Evolutionary conservation across 2,329 filamentous ascomycete species (phyloP), one percentile per base, ranked within the genome.

Genomic region (Verticillium isaacii): DNA sequence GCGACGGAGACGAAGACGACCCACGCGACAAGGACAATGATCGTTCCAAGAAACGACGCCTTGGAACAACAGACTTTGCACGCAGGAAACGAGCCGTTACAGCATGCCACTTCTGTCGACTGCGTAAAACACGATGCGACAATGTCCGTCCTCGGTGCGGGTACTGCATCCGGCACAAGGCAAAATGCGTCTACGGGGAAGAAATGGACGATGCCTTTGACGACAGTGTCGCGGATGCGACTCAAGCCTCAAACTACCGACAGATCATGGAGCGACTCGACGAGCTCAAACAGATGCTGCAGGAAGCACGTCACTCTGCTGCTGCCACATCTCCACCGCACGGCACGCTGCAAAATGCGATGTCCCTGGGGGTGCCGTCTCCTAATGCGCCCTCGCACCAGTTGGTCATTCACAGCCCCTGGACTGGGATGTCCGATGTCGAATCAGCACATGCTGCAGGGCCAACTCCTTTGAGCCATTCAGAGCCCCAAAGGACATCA

Each of bases 51-150:
- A 29, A 32, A 50, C 39, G 37, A 17, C 37, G 57, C 7, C 25
- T 58, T 15, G 19, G 12, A 3, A 58, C 57, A 1, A 2, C 12
- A 8, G 57, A 58, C 19, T 58, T 58, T 14, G 15, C 62, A 0
- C 41, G 58, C 2, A 58, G 62, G 15, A 64, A 64, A 37, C 62
- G 62, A 17, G 56, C 62, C 17, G 56, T 56, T 1, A 61, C 57
- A 19, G 62, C 62, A 4, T 62, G 62, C 54, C 37, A 62, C 11
- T 62, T 63, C n/a, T 63, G 60, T 17, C 60, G 62, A 25, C 41
- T 64, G 3, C 60, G 60, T 34, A 64, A 64, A 14, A 62, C 62
- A 11, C 60, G 62, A 50, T 68, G 66, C 55, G 61, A 66, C 41
- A 66, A 65, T 54, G 59, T 52, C 29, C 54, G 61, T 17, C 63